Base-by-base conservation (phyloP, 495 filamentous ascomycete genomes). In the Parathielavia hyrcaniae region DNA sequence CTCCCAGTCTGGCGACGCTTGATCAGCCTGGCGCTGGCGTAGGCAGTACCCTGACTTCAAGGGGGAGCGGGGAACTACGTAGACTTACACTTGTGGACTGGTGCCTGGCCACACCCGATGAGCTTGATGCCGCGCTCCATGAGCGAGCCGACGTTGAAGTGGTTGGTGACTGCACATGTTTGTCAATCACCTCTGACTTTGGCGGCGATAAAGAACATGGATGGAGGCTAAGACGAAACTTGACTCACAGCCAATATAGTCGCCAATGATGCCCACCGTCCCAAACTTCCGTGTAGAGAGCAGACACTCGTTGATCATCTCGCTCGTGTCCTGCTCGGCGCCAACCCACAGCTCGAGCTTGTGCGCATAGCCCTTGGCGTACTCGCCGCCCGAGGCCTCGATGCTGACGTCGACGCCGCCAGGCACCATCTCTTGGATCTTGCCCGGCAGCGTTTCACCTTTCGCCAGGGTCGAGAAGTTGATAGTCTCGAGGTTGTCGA, bases 381-480 rank as follows among this genome's bases (percentile, higher is more conserved):
- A 59, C 57, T 59, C 57, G 23, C 57, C 57, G n/a, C 57, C 57
- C 1, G 49, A 53, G 13, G 57, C 57, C 46, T 59, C 57, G 17
- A 59, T 59, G 50, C 57, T 39, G 11, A 59, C 41, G 35, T 53
- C 57, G 40, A 59, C 57, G 11, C 57, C 57, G 20, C 57, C 57
- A 11, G 57, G 57, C 50, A 59, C 57, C 40, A 59, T 47, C 19
- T 53, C 39, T 20, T 40, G 57, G 32, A 59, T 41, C 22, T 54
- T 59, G 11, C 20, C 20, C 4, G 57, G 57, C n/a, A 59, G 19
- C 4, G 57, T 47, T 50, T 59, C 39, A 13, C 32, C 34, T 20
- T 19, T n/a, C 43, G 46, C 38, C 19, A 59, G 50, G 2, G 17
- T 45, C 17, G 17, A 14, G n/a, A 26, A 59, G 50, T 59, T 49